Evolutionary conservation across 2,329 filamentous ascomycete genomes (phyloP).

Genomic region (Penicillium sp.): DNA sequence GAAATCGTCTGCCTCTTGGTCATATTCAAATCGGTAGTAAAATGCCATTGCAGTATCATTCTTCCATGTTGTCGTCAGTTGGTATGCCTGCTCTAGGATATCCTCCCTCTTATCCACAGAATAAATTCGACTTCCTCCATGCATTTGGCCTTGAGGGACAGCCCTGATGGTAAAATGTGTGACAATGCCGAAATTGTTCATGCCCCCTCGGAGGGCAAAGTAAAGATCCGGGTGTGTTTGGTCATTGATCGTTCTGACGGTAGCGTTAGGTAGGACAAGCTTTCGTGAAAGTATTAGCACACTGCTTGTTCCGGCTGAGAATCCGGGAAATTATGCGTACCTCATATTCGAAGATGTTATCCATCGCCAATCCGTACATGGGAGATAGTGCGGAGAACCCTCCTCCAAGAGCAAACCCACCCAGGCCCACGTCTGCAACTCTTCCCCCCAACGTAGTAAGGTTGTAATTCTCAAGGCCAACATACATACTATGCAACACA

Average conservation of each 20-base stretch:
- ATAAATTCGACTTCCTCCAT: conserved; percentile 28
- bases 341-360: conserved; percentile 6
- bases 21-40: conserved; percentile 1
- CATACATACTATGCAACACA: background rate
- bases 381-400: background rate
- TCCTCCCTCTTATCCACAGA: background rate
- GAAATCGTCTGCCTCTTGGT: background rate
- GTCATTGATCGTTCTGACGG: conserved; percentile 23
- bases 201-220: conserved; percentile 35
- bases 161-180: conserved; percentile 36
- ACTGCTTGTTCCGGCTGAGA: background rate
- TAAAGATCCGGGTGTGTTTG: conserved; percentile 33
- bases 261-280: conserved; percentile 18
- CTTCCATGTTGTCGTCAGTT: conserved; percentile 2
- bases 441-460: background rate
- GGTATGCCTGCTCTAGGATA: background rate
- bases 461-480: background rate
- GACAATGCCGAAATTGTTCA: conserved; percentile 40
- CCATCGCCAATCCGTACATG: background rate
- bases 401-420: background rate
- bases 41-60: conserved; percentile 4
- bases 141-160: conserved; percentile 31
- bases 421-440: background rate
- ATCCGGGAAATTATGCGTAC: background rate
- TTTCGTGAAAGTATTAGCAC: background rate